Percentiles rank a stretch among this genome's conserved stretches.
These are phyloP conservation scores for Halophytophthora batemanensis DNA, from an alignment of 352 stramenopile genomes.

Conservation along the genomic window DNA sequence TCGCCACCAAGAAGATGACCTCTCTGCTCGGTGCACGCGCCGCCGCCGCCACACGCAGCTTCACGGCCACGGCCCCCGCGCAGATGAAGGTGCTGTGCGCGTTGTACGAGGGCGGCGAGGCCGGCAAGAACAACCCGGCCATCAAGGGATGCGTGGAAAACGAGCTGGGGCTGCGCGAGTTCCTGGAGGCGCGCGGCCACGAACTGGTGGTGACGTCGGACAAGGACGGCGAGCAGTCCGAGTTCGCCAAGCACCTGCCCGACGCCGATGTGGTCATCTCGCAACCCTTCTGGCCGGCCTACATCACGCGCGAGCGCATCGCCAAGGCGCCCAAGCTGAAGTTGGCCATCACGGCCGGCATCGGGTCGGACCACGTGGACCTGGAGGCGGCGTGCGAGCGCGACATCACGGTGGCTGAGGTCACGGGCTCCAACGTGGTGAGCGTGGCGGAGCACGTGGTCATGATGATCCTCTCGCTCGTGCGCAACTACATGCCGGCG, in stretches of 20 bases:
- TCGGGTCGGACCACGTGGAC: constrained; percentile 47
- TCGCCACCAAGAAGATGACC: constrained; percentile 23
- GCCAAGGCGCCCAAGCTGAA: constrained; percentile 43
- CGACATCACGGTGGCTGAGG: constrained; percentile 39
- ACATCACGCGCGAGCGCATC: constrained; percentile 40
- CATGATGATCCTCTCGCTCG: constrained; percentile 36
- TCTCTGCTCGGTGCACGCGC: constrained; percentile 7
- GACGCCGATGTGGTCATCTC: constrained; percentile 46
- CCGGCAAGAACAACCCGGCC: constrained; percentile 23
- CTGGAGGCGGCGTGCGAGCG: constrained; percentile 36
- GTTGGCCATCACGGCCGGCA: constrained; percentile 37
- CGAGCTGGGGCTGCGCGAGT: constrained; percentile 39
- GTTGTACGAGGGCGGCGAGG: constrained; percentile 28
- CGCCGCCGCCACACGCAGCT: constrained; percentile 11
- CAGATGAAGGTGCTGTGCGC: constrained; percentile 36
- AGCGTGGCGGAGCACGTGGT: constrained; percentile 47
- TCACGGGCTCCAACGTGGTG: constrained; percentile 43
- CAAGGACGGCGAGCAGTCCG: constrained; percentile 42
- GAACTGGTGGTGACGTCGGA: constrained; percentile 39
- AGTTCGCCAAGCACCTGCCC: constrained; percentile 35
- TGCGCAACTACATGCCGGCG: constrained; percentile 48
- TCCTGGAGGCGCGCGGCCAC: constrained; percentile 40
- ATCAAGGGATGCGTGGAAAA: constrained; percentile 43
- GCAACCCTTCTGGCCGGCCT: constrained; percentile 50
- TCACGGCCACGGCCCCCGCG: constrained; percentile 22